phyloP scores from a whole-genome alignment of 1,139 yeast genomes.

The Suhomyces bokatorum region DNA sequence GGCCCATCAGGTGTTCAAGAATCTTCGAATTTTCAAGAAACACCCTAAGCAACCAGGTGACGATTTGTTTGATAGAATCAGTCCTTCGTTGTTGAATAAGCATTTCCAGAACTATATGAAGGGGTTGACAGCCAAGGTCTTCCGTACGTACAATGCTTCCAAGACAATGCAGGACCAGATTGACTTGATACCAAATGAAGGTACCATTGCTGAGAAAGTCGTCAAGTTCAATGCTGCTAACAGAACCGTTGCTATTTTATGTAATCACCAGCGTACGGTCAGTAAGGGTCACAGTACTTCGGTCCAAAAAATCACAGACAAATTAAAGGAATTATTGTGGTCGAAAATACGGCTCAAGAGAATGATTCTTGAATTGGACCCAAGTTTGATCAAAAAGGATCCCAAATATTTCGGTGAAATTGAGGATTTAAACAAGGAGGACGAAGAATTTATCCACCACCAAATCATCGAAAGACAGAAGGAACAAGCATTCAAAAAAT shows the following conservation, averaged over 20 bases:
- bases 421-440: conserved; percentile 68
- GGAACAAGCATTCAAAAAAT: conserved; percentile 64
- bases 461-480: conserved; percentile 58
- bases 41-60: conserved; percentile 90
- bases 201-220: conserved; percentile 85
- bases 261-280: conserved; percentile 96
- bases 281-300: conserved; percentile 80
- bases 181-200: conserved; percentile 77
- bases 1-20: conserved; percentile 84
- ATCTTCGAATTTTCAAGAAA: conserved; percentile 81
- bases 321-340: conserved; percentile 79
- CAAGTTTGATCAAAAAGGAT: conserved; percentile 51
- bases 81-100: conserved; percentile 79
- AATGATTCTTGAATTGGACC: conserved; percentile 69
- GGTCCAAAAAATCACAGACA: conserved; percentile 76
- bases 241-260: conserved; percentile 89
- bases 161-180: conserved; percentile 95
- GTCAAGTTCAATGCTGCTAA: conserved; percentile 92
- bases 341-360: conserved; percentile 73
- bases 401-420: conserved; percentile 66
- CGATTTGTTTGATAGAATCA: conserved; percentile 85
- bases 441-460: conserved; percentile 58
- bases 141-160: conserved; percentile 96
- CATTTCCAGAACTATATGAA: conserved; percentile 89
- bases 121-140: conserved; percentile 93